These are phyloP conservation scores for Apiotrichum mycotoxinovorans DNA, from an alignment of 1,284 basidiomycete species.

Conservation along the genomic window DNA sequence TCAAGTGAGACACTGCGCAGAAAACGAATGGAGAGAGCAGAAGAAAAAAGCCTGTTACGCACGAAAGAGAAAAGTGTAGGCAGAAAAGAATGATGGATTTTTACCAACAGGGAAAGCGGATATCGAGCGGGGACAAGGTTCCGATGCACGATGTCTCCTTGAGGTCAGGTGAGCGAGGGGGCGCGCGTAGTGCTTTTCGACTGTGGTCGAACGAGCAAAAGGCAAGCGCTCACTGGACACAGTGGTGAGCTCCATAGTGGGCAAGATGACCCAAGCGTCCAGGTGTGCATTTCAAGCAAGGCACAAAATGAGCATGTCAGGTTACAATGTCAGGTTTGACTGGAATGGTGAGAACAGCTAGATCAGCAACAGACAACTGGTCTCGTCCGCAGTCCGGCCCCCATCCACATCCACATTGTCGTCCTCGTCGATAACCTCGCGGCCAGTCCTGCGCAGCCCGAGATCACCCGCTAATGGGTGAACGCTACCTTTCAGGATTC, in stretches of 20 bases:
- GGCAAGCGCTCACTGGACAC: not conserved
- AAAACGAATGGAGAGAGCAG: too few relatives aligned
- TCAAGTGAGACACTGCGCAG: too few relatives aligned
- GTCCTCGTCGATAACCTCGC: too few relatives aligned
- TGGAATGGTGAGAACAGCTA: too few relatives aligned
- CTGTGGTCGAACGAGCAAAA: not conserved
- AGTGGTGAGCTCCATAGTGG: not conserved
- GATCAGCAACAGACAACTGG: too few relatives aligned
- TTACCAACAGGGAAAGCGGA: not conserved
- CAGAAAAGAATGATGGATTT: not conserved
- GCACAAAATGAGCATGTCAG: conserved; percentile 4
- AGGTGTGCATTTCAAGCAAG: not conserved
- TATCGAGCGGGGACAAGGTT: not conserved
- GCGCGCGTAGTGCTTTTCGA: not conserved
- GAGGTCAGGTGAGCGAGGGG: not conserved
- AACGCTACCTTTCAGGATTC: too few relatives aligned
- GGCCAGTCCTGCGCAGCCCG: not conserved
- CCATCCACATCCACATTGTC: too few relatives aligned
- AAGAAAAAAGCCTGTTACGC: not conserved
- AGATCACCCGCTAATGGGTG: too few relatives aligned
- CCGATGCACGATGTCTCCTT: not conserved
- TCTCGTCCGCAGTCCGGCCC: not conserved
- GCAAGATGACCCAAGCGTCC: not conserved
- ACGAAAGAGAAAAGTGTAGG: too few relatives aligned
- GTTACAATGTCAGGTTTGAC: not conserved